Evolutionary conservation across 768 basidiomycete genomes (phyloP).

Genomic region (Tulasnella sp.): DNA sequence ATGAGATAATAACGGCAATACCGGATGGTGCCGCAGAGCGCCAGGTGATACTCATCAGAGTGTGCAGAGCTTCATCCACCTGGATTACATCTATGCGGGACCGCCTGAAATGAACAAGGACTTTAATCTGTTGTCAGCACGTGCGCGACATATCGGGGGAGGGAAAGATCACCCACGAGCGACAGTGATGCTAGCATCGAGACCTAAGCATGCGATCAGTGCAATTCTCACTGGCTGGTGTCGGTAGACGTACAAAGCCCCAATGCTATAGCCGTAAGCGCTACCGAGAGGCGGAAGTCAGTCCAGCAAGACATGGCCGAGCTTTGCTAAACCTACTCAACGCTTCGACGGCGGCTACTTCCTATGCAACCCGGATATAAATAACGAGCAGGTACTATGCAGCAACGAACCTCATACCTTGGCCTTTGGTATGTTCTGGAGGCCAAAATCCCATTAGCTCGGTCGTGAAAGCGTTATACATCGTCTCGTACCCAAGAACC

Average conservation of each 20-base stretch:
- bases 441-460: not conserved
- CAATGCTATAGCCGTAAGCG: not conserved
- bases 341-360: not conserved
- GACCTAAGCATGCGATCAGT: not conserved
- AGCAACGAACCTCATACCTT: not conserved
- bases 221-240: not conserved
- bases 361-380: not conserved
- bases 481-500: not conserved
- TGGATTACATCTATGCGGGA: conserved; percentile 18
- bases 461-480: not conserved
- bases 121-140: not conserved
- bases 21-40: conserved; percentile 16
- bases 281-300: not conserved
- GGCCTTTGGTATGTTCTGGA: not conserved
- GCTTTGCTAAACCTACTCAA: not conserved
- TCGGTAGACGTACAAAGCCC: not conserved
- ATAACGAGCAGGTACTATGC: not conserved
- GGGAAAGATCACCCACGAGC: not conserved
- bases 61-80: conserved; percentile 18
- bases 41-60: conserved; percentile 20
- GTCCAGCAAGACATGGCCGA: not conserved
- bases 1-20: not conserved
- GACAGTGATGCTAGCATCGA: conserved; percentile 9
- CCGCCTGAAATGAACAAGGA: conserved; percentile 4
- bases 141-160: not conserved